Conservation (phyloP, 2,329 filamentous ascomycete species). For the Zymoseptoria crescenta region DNA sequence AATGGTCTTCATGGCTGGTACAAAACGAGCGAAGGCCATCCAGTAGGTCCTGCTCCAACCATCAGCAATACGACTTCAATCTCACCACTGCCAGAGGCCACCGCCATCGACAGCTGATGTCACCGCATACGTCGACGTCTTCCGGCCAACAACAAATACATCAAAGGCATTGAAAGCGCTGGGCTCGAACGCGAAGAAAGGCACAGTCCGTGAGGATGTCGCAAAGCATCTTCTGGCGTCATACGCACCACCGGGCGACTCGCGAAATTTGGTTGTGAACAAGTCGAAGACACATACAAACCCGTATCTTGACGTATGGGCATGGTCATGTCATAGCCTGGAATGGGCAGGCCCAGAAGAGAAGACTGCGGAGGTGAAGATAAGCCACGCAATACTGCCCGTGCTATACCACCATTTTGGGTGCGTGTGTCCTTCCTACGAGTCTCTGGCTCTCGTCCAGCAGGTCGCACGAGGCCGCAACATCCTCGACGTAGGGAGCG, state of each 20-base stretch:
- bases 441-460: constrained; percentile 54
- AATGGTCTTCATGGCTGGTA: constrained; percentile 47
- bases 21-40: constrained; percentile 33
- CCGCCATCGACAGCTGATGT: constrained; percentile 52
- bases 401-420: constrained; percentile 74
- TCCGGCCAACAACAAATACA: constrained; percentile 53
- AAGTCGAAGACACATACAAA: constrained; percentile 47
- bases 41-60: constrained; percentile 23
- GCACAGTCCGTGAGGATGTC: constrained; percentile 51
- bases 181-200: constrained; percentile 57
- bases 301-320: constrained; percentile 61
- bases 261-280: constrained; percentile 26
- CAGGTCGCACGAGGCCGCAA: constrained; percentile 44
- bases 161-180: constrained; percentile 56
- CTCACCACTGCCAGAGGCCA: constrained; percentile 18
- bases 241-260: constrained; percentile 42
- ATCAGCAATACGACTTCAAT: neutral
- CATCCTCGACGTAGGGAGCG: constrained; percentile 60
- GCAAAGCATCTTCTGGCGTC: constrained; percentile 49
- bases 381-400: constrained; percentile 61
- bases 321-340: constrained; percentile 55
- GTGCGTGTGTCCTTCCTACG: constrained; percentile 61
- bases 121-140: constrained; percentile 59
- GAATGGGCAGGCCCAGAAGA: constrained; percentile 57
- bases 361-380: constrained; percentile 45